Evolutionary conservation across 352 stramenopile species (phyloP), one percentile per base, ranked within the genome.

Genomic region (Globisporangium mamillatum): DNA sequence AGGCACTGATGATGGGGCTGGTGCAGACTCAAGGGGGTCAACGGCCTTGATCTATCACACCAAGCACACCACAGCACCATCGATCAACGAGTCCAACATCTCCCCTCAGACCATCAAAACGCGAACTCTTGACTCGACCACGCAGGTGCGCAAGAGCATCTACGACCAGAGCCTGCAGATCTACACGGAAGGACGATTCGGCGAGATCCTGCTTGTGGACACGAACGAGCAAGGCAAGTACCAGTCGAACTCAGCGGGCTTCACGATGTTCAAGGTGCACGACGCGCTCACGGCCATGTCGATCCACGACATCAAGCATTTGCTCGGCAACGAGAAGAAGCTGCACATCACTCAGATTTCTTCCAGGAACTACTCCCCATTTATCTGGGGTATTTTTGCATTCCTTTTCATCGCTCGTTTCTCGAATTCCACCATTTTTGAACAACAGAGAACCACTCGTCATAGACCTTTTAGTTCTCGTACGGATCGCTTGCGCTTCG

Each of bases 1-100:
- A 77, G 24, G 80, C 80, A 4, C 24, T 75, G 5, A 12, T 44
- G 0, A 84, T 88, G 68, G 78, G 77, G 4, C 36, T 84, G 3
- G 32, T 71, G 67, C 73, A 64, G 9, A 78, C 56, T 22, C 7
- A 71, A 60, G 14, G 5, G 5, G 1, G 2, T 41, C 58, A 0
- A 27, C 18, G n/a, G 36, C 38, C 14, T 63, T 38, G 7, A 36
- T 38, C 4, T 18, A 38, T 6, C 58, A 3, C 36, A 54, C 18
- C 57, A 58, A 60, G 18, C 44, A 60, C 27, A 25, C 27, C 2
- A 2, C 16, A 8, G 25, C 54, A 27, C 24, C 27, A n/a, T 25
- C 54, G 2, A 3, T 27, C 18, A 29, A 60, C 7, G 54, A 60
- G 27, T 60, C 29, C 18, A 60, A 60, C 8, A 27, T 60, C 27